A percentile compares a stretch with the other conserved stretches of the same genome.
Evolutionary conservation across 2,329 filamentous ascomycete genomes (phyloP).

Genomic region (Macroventuria anomochaeta): DNA sequence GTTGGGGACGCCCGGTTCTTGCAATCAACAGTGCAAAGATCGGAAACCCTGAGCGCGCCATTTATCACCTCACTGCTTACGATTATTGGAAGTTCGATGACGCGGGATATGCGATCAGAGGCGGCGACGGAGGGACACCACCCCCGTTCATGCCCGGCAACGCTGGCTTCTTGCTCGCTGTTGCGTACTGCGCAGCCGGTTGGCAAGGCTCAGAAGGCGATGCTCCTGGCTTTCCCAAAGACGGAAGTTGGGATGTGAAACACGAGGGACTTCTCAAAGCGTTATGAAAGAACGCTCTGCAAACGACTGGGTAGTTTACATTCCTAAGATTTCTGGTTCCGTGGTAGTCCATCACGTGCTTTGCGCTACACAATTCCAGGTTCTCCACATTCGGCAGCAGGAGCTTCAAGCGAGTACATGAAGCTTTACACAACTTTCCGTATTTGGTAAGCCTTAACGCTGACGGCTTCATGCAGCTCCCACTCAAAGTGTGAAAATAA

Average conservation of each 20-base stretch:
- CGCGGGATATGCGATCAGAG: slow-evolving; percentile 57
- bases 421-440: slow-evolving; percentile 3
- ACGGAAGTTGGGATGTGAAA: slow-evolving; percentile 30
- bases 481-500: neutral
- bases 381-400: slow-evolving; percentile 1
- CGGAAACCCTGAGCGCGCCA: slow-evolving; percentile 30
- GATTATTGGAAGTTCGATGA: slow-evolving; percentile 62
- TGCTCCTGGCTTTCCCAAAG: slow-evolving; percentile 31
- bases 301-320: slow-evolving; percentile 15
- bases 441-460: slow-evolving; percentile 1
- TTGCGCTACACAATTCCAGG: neutral
- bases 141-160: slow-evolving; percentile 65
- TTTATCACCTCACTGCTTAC: slow-evolving; percentile 56
- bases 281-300: slow-evolving; percentile 15
- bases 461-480: neutral
- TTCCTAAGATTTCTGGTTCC: slow-evolving; percentile 8
- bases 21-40: slow-evolving; percentile 39
- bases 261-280: slow-evolving; percentile 33
- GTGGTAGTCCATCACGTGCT: slow-evolving; percentile 5
- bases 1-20: slow-evolving; percentile 41
- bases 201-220: slow-evolving; percentile 57
- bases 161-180: slow-evolving; percentile 56
- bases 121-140: slow-evolving; percentile 60
- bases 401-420: slow-evolving; percentile 3
- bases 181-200: slow-evolving; percentile 62